A percentile compares a stretch with the other conserved stretches of the same genome.
These are phyloP conservation scores for Boletus tomentosulus DNA, from an alignment of 768 basidiomycete genomes.

Conservation along the genomic window DNA sequence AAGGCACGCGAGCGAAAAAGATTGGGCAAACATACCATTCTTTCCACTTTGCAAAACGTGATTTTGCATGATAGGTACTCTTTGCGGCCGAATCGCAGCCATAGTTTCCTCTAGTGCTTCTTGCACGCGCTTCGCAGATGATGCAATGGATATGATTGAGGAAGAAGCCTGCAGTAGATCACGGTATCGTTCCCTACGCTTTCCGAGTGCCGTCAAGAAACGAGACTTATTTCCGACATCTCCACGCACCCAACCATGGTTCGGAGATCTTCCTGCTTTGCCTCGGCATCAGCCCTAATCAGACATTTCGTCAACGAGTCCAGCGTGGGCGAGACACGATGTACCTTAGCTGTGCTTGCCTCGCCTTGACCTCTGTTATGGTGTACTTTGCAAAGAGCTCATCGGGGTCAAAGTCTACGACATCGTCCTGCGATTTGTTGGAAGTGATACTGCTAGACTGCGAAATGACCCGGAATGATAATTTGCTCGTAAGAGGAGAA, in stretches of 20 bases:
- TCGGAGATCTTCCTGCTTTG: slow-evolving; percentile 82
- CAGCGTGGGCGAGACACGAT: slow-evolving; percentile 5
- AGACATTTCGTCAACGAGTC: background rate
- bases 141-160: slow-evolving; percentile 73
- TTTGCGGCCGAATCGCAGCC: slow-evolving; percentile 46
- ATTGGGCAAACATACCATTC: slow-evolving; percentile 37
- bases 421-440: slow-evolving; percentile 17
- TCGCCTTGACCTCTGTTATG: slow-evolving; percentile 63
- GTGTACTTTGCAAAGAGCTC: slow-evolving; percentile 69
- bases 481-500: slow-evolving; percentile 7
- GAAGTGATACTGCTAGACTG: slow-evolving; percentile 9
- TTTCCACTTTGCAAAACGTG: slow-evolving; percentile 34
- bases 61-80: slow-evolving; percentile 41
- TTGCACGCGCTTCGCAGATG: slow-evolving; percentile 62
- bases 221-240: background rate
- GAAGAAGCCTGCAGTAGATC: slow-evolving; percentile 83
- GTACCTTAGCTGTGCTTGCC: slow-evolving; percentile 68
- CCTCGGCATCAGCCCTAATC: slow-evolving; percentile 71
- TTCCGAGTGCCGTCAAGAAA: slow-evolving; percentile 43
- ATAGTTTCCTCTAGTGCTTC: slow-evolving; percentile 62
- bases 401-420: slow-evolving; percentile 52
- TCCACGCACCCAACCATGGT: slow-evolving; percentile 87
- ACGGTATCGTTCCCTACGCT: slow-evolving; percentile 83
- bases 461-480: slow-evolving; percentile 2
- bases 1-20: background rate